phyloP scores from a whole-genome alignment of 208 protist species.

The Blastocrithidia nonstop region DNA sequence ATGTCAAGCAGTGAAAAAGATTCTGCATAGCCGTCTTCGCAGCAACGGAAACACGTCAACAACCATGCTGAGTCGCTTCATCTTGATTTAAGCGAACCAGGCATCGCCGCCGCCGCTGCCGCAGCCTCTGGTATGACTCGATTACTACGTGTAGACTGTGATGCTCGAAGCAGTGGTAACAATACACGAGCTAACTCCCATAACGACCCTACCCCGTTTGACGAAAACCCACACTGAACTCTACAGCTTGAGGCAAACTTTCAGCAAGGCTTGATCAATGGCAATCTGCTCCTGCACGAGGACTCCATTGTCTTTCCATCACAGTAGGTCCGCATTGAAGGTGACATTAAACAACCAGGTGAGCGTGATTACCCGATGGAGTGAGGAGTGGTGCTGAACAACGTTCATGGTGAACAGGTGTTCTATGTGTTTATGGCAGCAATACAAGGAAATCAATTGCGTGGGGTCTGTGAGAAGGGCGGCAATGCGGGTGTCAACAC shows the following conservation, averaged over 20 bases:
- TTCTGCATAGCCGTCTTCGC: not conserved
- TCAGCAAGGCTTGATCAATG: conserved; percentile 45
- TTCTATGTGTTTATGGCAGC: conserved; percentile 73
- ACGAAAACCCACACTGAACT: conserved; percentile 65
- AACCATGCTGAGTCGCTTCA: not conserved
- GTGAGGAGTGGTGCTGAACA: conserved; percentile 56
- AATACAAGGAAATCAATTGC: conserved; percentile 75
- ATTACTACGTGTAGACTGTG: conserved; percentile 53
- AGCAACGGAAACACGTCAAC: conserved; percentile 3
- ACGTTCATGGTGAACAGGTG: conserved; percentile 26
- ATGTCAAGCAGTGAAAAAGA: conserved; percentile 1
- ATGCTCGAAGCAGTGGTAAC: conserved; percentile 3
- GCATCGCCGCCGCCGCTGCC: conserved; percentile 8
- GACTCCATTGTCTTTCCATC: conserved; percentile 32
- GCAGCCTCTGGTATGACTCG: conserved; percentile 64
- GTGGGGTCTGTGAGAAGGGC: conserved; percentile 57
- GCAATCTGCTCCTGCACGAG: conserved; percentile 45
- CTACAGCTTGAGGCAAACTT: conserved; percentile 62
- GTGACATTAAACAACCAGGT: conserved; percentile 61
- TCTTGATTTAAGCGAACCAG: not conserved
- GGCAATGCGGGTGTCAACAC: conserved; percentile 24
- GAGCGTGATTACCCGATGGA: conserved; percentile 79
- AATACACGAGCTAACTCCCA: conserved; percentile 17
- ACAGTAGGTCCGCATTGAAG: conserved; percentile 65
- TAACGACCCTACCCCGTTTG: conserved; percentile 60